Evolutionary conservation across 2,329 filamentous ascomycete species (phyloP).

Genomic region (Cladosporium sp.): DNA sequence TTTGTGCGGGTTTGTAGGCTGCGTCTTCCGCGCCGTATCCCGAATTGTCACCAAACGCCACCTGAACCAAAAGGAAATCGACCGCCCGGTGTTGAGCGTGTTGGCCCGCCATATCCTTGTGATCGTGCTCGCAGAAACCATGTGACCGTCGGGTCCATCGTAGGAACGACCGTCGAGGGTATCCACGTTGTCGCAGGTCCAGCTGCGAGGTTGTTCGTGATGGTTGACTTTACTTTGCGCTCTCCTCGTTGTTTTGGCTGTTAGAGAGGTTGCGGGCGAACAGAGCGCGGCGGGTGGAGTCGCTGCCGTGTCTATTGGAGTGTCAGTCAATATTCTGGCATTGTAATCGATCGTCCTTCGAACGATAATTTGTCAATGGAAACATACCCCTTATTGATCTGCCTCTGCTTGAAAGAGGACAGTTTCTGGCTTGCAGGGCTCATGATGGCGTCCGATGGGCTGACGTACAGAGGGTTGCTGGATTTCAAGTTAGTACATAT

Average conservation of each 20-base stretch:
- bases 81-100: background rate
- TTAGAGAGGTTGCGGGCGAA: slow-evolving; percentile 12
- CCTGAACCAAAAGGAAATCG: background rate
- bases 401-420: slow-evolving; percentile 73
- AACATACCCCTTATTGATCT: slow-evolving; percentile 60
- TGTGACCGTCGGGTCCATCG: too few relatives aligned
- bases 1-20: slow-evolving; percentile 7
- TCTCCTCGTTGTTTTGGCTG: background rate
- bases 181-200: slow-evolving; percentile 1
- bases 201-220: background rate
- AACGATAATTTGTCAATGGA: too few relatives aligned
- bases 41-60: slow-evolving; percentile 1
- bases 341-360: too few relatives aligned
- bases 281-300: slow-evolving; percentile 9
- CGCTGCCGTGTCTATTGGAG: background rate
- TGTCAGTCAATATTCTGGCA: background rate
- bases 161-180: background rate
- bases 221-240: background rate
- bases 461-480: slow-evolving; percentile 54
- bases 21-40: background rate
- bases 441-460: slow-evolving; percentile 85
- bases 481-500: background rate
- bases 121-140: background rate
- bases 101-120: background rate
- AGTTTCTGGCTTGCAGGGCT: slow-evolving; percentile 82